Conservation (phyloP, 2,329 filamentous ascomycete species). For the Scedosporium dehoogii region DNA sequence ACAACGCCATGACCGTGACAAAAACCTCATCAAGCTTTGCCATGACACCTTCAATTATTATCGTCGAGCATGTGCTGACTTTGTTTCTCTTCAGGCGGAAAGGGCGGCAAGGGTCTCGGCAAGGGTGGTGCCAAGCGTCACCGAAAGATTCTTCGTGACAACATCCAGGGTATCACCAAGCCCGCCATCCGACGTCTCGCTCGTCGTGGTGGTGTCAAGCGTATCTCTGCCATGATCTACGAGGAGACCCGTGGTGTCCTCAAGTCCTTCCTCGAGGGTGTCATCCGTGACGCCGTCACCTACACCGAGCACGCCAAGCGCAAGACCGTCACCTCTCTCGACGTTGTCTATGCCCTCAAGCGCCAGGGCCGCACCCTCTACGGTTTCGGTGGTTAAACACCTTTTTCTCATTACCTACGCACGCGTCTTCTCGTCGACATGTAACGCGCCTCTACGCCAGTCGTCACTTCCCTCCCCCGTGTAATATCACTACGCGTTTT, state of each 20-base stretch:
- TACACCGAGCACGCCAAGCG: conserved; percentile 75
- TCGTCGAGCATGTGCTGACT: conserved; percentile 47
- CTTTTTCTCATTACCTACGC: background rate
- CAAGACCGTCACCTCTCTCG: conserved; percentile 66
- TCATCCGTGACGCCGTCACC: conserved; percentile 68
- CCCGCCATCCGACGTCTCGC: conserved; percentile 96
- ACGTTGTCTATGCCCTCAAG: conserved; percentile 60
- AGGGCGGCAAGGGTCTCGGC: conserved; percentile 95
- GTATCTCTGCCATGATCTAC: conserved; percentile 94
- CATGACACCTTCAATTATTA: conserved; percentile 83
- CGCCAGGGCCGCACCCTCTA: conserved; percentile 69
- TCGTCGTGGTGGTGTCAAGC: conserved; percentile 99
- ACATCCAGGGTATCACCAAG: conserved; percentile 99
- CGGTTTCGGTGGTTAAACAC: conserved; percentile 74
- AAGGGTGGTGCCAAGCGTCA: conserved; percentile 98
- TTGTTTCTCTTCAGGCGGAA: conserved; percentile 53
- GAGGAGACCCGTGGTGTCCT: conserved; percentile 69
- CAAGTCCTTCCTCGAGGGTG: conserved; percentile 68
- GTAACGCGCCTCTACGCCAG: background rate
- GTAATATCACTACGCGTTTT: background rate
- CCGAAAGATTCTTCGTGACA: conserved; percentile 98
- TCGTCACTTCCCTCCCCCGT: background rate
- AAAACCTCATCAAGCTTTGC: conserved; percentile 47
- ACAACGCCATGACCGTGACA: background rate
- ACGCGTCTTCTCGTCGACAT: background rate